Evolutionary conservation across 2,329 filamentous ascomycete genomes (phyloP), one percentile per base, ranked within the genome.

Genomic region (Ophiostoma sp.): DNA sequence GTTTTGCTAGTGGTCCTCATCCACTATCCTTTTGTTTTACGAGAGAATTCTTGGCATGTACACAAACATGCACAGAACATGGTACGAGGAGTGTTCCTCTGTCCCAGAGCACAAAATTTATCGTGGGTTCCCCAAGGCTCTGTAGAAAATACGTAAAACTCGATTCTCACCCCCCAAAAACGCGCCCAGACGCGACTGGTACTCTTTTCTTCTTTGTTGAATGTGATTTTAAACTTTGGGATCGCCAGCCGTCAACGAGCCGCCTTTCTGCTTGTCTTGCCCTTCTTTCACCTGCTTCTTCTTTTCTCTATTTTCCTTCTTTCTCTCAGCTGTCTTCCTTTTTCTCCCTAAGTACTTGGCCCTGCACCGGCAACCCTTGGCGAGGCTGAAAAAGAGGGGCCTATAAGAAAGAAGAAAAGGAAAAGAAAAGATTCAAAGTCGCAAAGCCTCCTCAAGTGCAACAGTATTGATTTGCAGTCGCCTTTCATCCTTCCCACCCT

Each of bases 331-430:
- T 31, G 4, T 31, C 55, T 7, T 6, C 25, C 17, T n/a, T 55
- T 22, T 55, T n/a, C n/a, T 55, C 22, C 12, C 31, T 36, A 64
- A 22, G 61, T 45, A 66, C 33, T 36, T 39, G 57, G 57, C 9
- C n/a, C 25, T 57, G 57, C 57, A 63, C 7, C 28, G 11, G 36
- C 11, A 68, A 31, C 22, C 39, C 66, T 69, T 69, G 66, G 45
- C 31, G 48, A 69, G 66, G 66, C 48, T 70, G 68, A 70, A 57
- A 69, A 70, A 57, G 50, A 55, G 48, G 48, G 48, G 48, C 25
- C 25, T 33, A n/a, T 25, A 55, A n/a, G 50, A 55, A n/a, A n/a
- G 50, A n/a, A n/a, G n/a, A 19, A 12, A 15, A 59, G 31, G 55
- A 28, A 19, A 31, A 31, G 55, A 28, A 15, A 15, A 15, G 11